Evolutionary conservation across 2,329 filamentous ascomycete species (phyloP).

Genomic region (Bipolaris sorokiniana): DNA sequence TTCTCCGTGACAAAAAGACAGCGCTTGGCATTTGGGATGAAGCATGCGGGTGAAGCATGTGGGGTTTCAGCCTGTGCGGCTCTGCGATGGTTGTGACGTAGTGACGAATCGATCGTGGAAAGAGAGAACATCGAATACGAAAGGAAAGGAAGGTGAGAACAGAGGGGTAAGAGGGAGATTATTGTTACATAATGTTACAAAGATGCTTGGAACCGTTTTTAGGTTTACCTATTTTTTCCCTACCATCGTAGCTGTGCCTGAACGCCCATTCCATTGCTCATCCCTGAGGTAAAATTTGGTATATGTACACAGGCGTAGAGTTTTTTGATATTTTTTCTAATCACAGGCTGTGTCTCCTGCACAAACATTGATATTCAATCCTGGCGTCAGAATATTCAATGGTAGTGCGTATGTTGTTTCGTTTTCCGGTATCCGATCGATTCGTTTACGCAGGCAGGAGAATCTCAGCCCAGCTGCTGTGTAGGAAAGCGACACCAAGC

Average conservation of each 20-base stretch:
- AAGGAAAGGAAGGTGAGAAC: neutral
- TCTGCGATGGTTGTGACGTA: neutral
- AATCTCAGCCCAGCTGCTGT: constrained; percentile 61
- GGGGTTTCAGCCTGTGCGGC: constrained; percentile 1
- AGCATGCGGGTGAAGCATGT: neutral
- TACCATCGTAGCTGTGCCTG: constrained; percentile 6
- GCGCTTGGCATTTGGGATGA: constrained; percentile 1
- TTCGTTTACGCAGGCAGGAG: constrained; percentile 55
- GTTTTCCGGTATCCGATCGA: neutral
- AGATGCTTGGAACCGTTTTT: neutral
- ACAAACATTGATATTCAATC: neutral
- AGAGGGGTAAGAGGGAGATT: constrained; percentile 1
- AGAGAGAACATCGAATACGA: neutral
- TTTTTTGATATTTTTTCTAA: neutral
- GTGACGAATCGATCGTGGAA: neutral
- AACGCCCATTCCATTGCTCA: constrained; percentile 4
- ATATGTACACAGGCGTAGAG: constrained; percentile 7
- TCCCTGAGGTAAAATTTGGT: neutral
- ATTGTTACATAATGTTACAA: constrained; percentile 11
- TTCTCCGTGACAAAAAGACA: constrained; percentile 1
- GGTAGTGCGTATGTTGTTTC: neutral
- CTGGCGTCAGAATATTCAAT: neutral
- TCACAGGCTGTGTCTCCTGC: neutral
- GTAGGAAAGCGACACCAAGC: constrained; percentile 59
- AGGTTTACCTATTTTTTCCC: neutral